Evolutionary conservation across 139 green algal genomes (phyloP).

Genomic region (Mesotaenium endlicherianum): DNA sequence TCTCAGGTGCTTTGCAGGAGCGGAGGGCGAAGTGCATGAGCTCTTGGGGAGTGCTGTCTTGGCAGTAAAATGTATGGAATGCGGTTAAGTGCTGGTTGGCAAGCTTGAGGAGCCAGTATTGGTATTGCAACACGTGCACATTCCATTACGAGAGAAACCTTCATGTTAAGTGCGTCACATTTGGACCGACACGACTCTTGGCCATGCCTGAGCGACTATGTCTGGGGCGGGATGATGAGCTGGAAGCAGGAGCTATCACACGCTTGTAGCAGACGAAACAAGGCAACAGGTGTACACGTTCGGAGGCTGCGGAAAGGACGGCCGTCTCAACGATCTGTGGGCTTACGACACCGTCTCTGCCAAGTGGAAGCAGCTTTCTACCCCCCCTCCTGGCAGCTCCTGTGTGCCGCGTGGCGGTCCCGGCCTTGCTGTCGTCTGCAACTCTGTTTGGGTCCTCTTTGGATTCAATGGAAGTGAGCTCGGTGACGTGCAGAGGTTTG

Average conservation of each 20-base stretch:
- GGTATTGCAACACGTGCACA: too few relatives aligned
- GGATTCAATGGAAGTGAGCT: constrained; percentile 15
- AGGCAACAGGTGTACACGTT: constrained; percentile 59
- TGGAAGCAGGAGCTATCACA: constrained; percentile 55
- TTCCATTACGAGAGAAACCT: too few relatives aligned
- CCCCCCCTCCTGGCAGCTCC: background rate
- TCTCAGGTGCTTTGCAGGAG: too few relatives aligned
- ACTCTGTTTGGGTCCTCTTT: constrained; percentile 16
- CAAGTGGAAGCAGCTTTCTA: constrained; percentile 54
- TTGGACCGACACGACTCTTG: too few relatives aligned
- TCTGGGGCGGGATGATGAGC: too few relatives aligned
- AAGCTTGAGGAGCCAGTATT: too few relatives aligned
- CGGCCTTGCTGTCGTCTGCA: background rate
- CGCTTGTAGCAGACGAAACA: constrained; percentile 33
- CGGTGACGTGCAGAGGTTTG: constrained; percentile 36
- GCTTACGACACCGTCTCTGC: constrained; percentile 43
- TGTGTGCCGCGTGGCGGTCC: constrained; percentile 1
- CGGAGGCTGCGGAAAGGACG: constrained; percentile 63
- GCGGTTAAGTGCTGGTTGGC: too few relatives aligned
- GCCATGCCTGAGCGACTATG: too few relatives aligned
- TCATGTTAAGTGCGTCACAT: too few relatives aligned
- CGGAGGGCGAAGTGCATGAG: too few relatives aligned
- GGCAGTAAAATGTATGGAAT: too few relatives aligned
- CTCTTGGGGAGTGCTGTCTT: too few relatives aligned
- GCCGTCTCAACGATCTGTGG: constrained; percentile 59